These are phyloP conservation scores for Crithidia fasciculata DNA, from an alignment of 208 protist species.

Conservation along the genomic window DNA sequence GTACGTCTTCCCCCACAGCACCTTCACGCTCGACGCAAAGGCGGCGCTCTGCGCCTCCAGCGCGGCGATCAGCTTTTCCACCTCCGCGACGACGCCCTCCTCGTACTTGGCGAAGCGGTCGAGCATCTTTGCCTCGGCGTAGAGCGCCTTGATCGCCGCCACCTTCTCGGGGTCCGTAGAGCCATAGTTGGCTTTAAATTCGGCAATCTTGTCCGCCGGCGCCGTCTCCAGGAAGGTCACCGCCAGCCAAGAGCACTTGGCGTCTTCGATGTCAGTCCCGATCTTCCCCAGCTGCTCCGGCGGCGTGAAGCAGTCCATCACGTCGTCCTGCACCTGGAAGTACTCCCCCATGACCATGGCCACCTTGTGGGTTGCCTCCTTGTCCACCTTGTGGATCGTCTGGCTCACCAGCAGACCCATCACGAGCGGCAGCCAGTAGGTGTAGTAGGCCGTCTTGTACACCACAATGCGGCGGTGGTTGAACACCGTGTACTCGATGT, in stretches of 20 bases:
- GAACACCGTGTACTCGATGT: slow-evolving; percentile 83
- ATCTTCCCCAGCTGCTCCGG: slow-evolving; percentile 97
- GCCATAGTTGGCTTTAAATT: slow-evolving; percentile 94
- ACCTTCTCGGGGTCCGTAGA: slow-evolving; percentile 71
- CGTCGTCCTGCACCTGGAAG: slow-evolving; percentile 98
- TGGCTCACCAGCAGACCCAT: slow-evolving; percentile 94
- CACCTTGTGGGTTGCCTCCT: slow-evolving; percentile 74
- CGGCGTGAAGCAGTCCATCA: slow-evolving; percentile 97
- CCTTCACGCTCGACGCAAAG: slow-evolving; percentile 68
- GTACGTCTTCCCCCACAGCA: slow-evolving; percentile 90
- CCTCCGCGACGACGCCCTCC: slow-evolving; percentile 54
- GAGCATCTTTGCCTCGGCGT: slow-evolving; percentile 76
- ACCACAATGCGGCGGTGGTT: slow-evolving; percentile 95
- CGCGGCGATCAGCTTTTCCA: slow-evolving; percentile 53
- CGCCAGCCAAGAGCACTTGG: slow-evolving; percentile 97
- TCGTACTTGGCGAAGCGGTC: slow-evolving; percentile 84
- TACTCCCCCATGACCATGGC: slow-evolving; percentile 96
- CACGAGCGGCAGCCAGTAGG: slow-evolving; percentile 96
- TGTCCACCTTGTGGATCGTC: slow-evolving; percentile 59
- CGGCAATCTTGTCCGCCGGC: slow-evolving; percentile 47
- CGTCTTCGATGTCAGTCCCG: slow-evolving; percentile 98
- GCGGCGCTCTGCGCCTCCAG: slow-evolving; percentile 40
- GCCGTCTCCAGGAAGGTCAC: slow-evolving; percentile 85
- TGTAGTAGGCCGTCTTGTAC: slow-evolving; percentile 98
- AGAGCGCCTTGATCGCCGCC: slow-evolving; percentile 89